Evolutionary conservation across 2,329 filamentous ascomycete genomes (phyloP).

Genomic region (Pseudogymnoascus destructans): DNA sequence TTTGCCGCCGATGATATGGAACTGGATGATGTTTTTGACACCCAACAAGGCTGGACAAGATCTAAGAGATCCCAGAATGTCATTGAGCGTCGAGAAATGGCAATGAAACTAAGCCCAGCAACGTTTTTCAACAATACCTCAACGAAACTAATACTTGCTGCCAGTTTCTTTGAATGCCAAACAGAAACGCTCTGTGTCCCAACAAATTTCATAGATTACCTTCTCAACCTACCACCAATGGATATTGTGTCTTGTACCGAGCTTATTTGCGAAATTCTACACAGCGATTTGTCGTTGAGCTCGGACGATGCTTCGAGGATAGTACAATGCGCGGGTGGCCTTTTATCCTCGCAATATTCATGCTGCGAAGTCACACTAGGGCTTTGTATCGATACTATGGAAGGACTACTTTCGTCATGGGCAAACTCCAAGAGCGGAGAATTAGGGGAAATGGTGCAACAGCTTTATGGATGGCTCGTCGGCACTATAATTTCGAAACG

Average conservation of each 20-base stretch:
- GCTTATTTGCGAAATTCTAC: slow-evolving; percentile 39
- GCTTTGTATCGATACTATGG: slow-evolving; percentile 54
- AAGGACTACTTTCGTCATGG: slow-evolving; percentile 29
- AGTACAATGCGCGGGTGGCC: slow-evolving; percentile 37
- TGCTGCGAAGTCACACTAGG: slow-evolving; percentile 62
- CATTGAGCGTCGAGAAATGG: slow-evolving; percentile 31
- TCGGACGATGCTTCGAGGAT: slow-evolving; percentile 35
- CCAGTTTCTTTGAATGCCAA: slow-evolving; percentile 15
- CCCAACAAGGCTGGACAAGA: slow-evolving; percentile 40
- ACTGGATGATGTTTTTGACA: slow-evolving; percentile 50
- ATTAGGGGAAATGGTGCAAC: slow-evolving; percentile 52
- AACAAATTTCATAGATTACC: slow-evolving; percentile 35
- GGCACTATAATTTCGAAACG: slow-evolving; percentile 52
- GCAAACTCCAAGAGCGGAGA: slow-evolving; percentile 30
- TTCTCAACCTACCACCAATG: slow-evolving; percentile 38
- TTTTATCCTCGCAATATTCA: slow-evolving; percentile 47
- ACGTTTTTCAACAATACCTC: slow-evolving; percentile 20
- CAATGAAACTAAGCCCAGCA: slow-evolving; percentile 18
- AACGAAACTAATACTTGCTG: slow-evolving; percentile 19
- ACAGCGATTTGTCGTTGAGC: slow-evolving; percentile 38
- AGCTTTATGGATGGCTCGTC: slow-evolving; percentile 70
- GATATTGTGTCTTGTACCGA: slow-evolving; percentile 39
- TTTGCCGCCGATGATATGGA: slow-evolving; percentile 43
- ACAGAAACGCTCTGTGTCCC: slow-evolving; percentile 34
- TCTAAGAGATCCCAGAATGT: slow-evolving; percentile 24